A percentile compares a stretch with the other conserved stretches of the same genome.
Conservation (phyloP, 805 yeast genomes). For the Tetrapisispora iriomotensis region DNA sequence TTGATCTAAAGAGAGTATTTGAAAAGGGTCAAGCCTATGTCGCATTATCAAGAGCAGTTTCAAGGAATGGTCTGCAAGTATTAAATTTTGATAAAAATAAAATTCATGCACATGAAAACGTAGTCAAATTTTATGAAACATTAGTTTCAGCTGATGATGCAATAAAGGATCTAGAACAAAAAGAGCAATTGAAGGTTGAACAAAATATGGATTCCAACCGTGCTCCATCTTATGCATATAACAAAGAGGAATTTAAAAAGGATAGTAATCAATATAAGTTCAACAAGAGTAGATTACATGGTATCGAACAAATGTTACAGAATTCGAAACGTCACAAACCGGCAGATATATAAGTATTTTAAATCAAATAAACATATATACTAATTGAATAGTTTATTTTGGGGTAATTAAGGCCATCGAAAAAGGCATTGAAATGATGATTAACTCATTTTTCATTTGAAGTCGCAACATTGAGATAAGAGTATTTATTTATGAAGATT, state of each 20-base stretch:
- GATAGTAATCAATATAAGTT: background rate
- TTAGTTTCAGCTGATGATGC: slow-evolving; percentile 31
- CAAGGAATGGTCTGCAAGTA: slow-evolving; percentile 75
- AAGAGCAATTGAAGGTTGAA: background rate
- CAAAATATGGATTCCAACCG: background rate
- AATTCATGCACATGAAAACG: slow-evolving; percentile 64
- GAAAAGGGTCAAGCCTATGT: slow-evolving; percentile 96
- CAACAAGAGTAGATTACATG: background rate
- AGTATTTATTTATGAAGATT: too few relatives aligned
- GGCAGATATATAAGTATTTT: background rate
- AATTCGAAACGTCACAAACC: background rate
- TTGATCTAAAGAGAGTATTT: slow-evolving; percentile 66
- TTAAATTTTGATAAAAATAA: slow-evolving; percentile 54
- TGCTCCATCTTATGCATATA: background rate
- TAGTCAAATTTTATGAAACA: slow-evolving; percentile 54
- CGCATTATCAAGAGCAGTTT: slow-evolving; percentile 83
- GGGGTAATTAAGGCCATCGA: too few relatives aligned
- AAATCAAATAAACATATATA: background rate
- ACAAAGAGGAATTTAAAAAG: background rate
- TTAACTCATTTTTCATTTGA: too few relatives aligned
- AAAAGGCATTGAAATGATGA: too few relatives aligned
- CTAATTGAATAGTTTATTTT: too few relatives aligned
- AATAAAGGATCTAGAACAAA: slow-evolving; percentile 7
- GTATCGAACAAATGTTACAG: slow-evolving; percentile 1
- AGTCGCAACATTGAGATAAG: too few relatives aligned